Conservation (phyloP, 2,329 filamentous ascomycete genomes). For the Karstenula rhodostoma region DNA sequence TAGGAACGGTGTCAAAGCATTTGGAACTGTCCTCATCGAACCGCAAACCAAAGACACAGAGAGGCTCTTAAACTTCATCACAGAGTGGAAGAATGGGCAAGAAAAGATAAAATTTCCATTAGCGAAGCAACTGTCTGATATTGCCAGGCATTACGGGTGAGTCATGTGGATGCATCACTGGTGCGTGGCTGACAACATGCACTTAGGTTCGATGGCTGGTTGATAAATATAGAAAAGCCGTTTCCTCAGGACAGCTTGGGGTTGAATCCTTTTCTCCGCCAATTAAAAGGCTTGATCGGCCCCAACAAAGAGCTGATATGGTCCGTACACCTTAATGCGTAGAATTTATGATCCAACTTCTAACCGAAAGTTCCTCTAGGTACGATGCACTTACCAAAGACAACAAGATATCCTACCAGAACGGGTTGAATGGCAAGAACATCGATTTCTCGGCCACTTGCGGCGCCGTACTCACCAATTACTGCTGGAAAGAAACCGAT, state of each 20-base stretch:
- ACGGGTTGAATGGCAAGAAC: constrained; percentile 53
- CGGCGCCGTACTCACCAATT: constrained; percentile 55
- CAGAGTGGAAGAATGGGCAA: constrained; percentile 13
- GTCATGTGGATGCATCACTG: neutral
- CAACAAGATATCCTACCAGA: constrained; percentile 56
- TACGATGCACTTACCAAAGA: constrained; percentile 56
- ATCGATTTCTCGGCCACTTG: constrained; percentile 49
- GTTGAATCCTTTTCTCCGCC: constrained; percentile 46
- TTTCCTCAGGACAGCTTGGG: constrained; percentile 48
- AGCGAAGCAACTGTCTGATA: constrained; percentile 48
- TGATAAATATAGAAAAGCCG: constrained; percentile 57
- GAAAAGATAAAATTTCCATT: constrained; percentile 39
- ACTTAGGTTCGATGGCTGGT: constrained; percentile 55
- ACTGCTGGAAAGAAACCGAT: constrained; percentile 51
- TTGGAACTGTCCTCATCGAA: constrained; percentile 57
- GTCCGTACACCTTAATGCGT: constrained; percentile 34
- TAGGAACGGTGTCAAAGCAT: constrained; percentile 53
- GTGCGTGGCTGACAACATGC: neutral
- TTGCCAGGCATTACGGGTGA: constrained; percentile 50
- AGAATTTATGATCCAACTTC: neutral
- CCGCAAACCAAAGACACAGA: constrained; percentile 47
- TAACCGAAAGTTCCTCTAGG: constrained; percentile 34
- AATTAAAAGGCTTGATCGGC: constrained; percentile 46
- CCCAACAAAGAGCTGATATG: constrained; percentile 48
- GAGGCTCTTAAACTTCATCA: constrained; percentile 32